These are phyloP conservation scores for Vitis hybrid DNA, from an alignment of 177 flowering plant genomes.

Conservation along the genomic window DNA sequence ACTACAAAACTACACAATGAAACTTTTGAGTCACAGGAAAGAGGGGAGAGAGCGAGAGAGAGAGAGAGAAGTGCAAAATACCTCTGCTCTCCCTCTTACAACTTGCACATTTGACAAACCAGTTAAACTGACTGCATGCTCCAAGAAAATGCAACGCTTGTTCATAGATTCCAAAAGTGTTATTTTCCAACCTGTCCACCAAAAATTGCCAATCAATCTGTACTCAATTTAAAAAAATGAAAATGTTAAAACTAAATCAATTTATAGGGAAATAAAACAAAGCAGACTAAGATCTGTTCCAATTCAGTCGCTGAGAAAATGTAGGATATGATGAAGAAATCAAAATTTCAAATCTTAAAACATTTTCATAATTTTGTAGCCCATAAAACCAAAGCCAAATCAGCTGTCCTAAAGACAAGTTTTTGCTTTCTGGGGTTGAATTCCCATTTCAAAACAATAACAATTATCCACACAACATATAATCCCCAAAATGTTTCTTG, in stretches of 20 bases:
- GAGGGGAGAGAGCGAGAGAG: not conserved
- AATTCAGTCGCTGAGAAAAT: too few relatives aligned
- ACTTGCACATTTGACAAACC: slow-evolving; percentile 72
- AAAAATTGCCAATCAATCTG: not conserved
- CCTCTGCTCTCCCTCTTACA: slow-evolving; percentile 87
- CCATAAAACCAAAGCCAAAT: too few relatives aligned
- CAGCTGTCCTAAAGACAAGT: too few relatives aligned
- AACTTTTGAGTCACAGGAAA: not conserved
- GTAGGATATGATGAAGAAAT: not conserved
- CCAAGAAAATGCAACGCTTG: slow-evolving; percentile 83
- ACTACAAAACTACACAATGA: not conserved
- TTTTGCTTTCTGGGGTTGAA: too few relatives aligned
- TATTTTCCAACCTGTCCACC: slow-evolving; percentile 66
- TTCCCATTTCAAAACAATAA: too few relatives aligned
- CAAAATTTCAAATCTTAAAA: not conserved
- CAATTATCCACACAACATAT: too few relatives aligned
- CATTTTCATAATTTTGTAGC: too few relatives aligned
- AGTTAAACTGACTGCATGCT: slow-evolving; percentile 61
- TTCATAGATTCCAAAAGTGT: slow-evolving; percentile 85
- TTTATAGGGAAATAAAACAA: not conserved
- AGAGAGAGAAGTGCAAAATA: slow-evolving; percentile 13
- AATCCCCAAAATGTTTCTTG: too few relatives aligned
- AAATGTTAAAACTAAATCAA: not conserved
- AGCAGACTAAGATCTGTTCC: too few relatives aligned
- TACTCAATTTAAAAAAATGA: not conserved